These are phyloP conservation scores for Talaromyces sp. DNA, from an alignment of 2,329 filamentous ascomycete species.

Conservation along the genomic window DNA sequence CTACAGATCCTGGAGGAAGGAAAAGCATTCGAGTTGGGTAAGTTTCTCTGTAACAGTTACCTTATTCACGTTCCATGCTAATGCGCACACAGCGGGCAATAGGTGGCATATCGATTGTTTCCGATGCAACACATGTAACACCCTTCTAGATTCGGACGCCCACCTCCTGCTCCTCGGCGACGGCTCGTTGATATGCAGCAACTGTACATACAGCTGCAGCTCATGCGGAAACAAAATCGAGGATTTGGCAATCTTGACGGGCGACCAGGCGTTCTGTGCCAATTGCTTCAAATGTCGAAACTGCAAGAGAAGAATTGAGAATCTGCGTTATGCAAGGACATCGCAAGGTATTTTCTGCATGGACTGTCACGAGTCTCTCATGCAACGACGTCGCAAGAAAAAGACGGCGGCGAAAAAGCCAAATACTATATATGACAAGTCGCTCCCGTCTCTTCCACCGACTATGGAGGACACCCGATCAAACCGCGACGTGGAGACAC, in stretches of 20 bases:
- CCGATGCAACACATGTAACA: constrained; percentile 91
- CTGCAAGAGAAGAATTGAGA: constrained; percentile 98
- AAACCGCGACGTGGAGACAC: constrained; percentile 54
- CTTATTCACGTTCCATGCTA: constrained; percentile 20
- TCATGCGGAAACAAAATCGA: constrained; percentile 98
- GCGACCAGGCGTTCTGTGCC: constrained; percentile 95
- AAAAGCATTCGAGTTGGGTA: constrained; percentile 96
- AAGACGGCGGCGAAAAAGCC: constrained; percentile 48
- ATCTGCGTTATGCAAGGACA: constrained; percentile 92
- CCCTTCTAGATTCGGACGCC: constrained; percentile 94
- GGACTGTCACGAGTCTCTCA: constrained; percentile 95
- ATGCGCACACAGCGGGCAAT: constrained; percentile 69
- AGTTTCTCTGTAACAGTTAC: constrained; percentile 29
- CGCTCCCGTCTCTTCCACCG: constrained; percentile 82
- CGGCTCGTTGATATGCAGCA: constrained; percentile 97
- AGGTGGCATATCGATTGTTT: constrained; percentile 99
- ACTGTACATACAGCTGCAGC: constrained; percentile 98
- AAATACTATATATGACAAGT: constrained; percentile 76
- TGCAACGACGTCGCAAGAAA: constrained; percentile 85
- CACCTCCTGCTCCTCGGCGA: constrained; percentile 96
- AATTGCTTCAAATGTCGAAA: constrained; percentile 97
- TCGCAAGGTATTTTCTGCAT: constrained; percentile 99
- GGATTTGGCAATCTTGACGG: constrained; percentile 92
- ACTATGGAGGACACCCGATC: constrained; percentile 63
- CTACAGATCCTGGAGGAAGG: constrained; percentile 91